Evolutionary conservation across 208 protist genomes (phyloP), one percentile per base, ranked within the genome.

Genomic region (Crithidia fasciculata): DNA sequence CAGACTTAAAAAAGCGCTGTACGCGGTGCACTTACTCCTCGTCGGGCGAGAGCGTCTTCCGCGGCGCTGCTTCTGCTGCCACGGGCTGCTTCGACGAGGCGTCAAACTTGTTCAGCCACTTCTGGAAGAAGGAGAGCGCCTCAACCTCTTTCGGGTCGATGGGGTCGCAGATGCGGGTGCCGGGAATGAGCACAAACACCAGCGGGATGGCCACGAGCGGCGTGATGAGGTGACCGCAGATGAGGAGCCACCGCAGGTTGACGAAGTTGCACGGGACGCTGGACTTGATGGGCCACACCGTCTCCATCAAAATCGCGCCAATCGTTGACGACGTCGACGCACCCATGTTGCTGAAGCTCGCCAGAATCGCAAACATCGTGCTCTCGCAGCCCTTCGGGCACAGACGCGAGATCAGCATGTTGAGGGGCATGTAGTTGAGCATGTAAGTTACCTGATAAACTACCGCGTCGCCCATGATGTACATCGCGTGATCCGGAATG

Each of bases 351-450:
- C 84, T 76, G 64, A 89, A 92, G 28, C 89, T 90, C 19, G 89
- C 92, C 50, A 96, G 78, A n/a, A 95, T 69, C 6, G 92, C 85
- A 53, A 86, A 94, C 66, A 94, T 80, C 57, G 86, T 92, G 56
- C 79, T 85, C 77, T 96, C 89, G 54, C 84, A 85, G n/a, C 87
- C 89, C 44, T 80, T 80, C 13, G 90, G 90, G 76, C 90, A 94
- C 3, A 96, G 74, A 53, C 89, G 88, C 0, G 90, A 86, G 61
- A 92, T 88, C 43, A 96, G 82, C 37, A 96, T 83, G 18, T 92
- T 81, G 56, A 80, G 65, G 8, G 92, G 88, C 86, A 96, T 93
- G 67, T 79, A 94, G 55, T 80, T 73, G 8, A 95, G 69, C 77
- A 87, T 84, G 59, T 84, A 87, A 58, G 65, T 75, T 41, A 90